phyloP scores from a whole-genome alignment of 495 filamentous ascomycete species.

The Penicillium angulare region DNA sequence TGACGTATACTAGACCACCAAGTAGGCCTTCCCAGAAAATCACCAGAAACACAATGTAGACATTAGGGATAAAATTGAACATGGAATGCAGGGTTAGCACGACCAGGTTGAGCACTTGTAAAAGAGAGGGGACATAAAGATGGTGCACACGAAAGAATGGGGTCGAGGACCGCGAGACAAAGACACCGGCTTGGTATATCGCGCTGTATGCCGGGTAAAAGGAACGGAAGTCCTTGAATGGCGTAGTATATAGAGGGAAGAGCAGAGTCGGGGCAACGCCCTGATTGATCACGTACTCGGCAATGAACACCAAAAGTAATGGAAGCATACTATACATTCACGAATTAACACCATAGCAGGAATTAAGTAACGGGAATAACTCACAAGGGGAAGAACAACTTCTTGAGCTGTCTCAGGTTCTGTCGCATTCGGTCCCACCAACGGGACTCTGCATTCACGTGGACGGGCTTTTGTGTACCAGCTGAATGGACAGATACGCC shows the following conservation, averaged over 20 bases:
- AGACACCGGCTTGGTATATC: slow-evolving; percentile 92
- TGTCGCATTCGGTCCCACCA: slow-evolving; percentile 39
- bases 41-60: slow-evolving; percentile 77
- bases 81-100: slow-evolving; percentile 74
- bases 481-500: slow-evolving; percentile 24
- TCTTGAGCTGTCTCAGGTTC: slow-evolving; percentile 52
- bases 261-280: slow-evolving; percentile 86
- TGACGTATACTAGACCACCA: slow-evolving; percentile 90
- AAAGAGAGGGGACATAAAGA: slow-evolving; percentile 78
- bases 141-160: slow-evolving; percentile 79
- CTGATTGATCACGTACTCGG: slow-evolving; percentile 96
- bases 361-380: slow-evolving; percentile 12
- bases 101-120: slow-evolving; percentile 77
- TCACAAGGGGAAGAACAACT: slow-evolving; percentile 67
- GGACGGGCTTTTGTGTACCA: slow-evolving; percentile 21
- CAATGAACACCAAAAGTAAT: slow-evolving; percentile 85
- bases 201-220: slow-evolving; percentile 92
- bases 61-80: slow-evolving; percentile 73
- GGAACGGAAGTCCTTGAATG: slow-evolving; percentile 78
- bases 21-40: slow-evolving; percentile 96
- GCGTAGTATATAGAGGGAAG: slow-evolving; percentile 71
- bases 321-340: slow-evolving; percentile 71
- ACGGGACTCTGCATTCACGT: neutral
- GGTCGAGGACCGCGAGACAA: slow-evolving; percentile 85
- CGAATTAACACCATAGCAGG: slow-evolving; percentile 20